These are phyloP conservation scores for Penicillium brevicompactum DNA, from an alignment of 2,329 filamentous ascomycete genomes.

Conservation along the genomic window DNA sequence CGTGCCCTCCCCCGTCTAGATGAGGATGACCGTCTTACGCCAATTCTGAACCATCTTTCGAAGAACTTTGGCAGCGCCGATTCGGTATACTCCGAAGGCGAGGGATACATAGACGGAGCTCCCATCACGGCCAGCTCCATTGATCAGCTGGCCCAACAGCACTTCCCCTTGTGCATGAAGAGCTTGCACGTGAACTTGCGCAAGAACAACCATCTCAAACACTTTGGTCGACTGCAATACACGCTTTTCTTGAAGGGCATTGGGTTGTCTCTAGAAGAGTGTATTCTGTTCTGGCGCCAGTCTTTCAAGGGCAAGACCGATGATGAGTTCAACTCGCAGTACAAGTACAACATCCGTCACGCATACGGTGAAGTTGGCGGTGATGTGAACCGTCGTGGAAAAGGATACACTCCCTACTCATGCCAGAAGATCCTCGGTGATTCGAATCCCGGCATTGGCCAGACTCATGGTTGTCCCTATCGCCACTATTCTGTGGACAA, in stretches of 20 bases:
- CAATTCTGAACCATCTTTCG: constrained; percentile 78
- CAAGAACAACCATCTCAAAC: constrained; percentile 87
- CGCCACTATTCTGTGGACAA: constrained; percentile 90
- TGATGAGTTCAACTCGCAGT: constrained; percentile 96
- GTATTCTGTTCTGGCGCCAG: constrained; percentile 85
- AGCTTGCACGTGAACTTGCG: constrained; percentile 84
- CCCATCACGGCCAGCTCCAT: constrained; percentile 78
- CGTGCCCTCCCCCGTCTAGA: constrained; percentile 88
- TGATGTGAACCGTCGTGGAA: constrained; percentile 80
- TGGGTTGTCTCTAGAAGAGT: constrained; percentile 88
- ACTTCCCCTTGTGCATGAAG: constrained; percentile 93
- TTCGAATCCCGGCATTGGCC: constrained; percentile 79
- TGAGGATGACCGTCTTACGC: constrained; percentile 87
- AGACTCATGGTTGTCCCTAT: constrained; percentile 95
- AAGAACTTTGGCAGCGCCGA: constrained; percentile 95
- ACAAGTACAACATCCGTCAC: constrained; percentile 96
- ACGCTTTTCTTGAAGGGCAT: constrained; percentile 96
- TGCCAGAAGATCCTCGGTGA: constrained; percentile 96
- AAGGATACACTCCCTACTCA: constrained; percentile 86
- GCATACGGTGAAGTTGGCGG: constrained; percentile 92
- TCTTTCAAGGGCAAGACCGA: constrained; percentile 85
- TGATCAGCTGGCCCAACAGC: constrained; percentile 72
- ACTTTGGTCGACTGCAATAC: constrained; percentile 91
- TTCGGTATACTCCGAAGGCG: constrained; percentile 70
- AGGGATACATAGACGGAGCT: constrained; percentile 66